Percentiles rank a stretch among this genome's conserved stretches.
Evolutionary conservation across 78 protist species (phyloP).

Genomic region (Bigelowiella natans): DNA sequence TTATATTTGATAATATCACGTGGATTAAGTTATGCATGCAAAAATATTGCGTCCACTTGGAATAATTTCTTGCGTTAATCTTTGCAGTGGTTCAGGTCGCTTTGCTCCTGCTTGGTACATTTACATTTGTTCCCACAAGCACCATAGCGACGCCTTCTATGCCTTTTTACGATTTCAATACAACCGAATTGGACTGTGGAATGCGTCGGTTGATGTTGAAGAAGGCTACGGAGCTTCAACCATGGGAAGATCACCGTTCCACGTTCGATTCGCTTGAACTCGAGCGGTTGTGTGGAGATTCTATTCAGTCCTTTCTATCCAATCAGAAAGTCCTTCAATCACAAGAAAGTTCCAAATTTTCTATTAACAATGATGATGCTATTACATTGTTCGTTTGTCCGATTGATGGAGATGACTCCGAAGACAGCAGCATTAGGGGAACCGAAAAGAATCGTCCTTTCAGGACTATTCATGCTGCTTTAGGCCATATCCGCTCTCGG

Average conservation of each 20-base stretch:
- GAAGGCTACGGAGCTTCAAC: not conserved
- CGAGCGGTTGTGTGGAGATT: not conserved
- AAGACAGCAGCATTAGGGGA: not conserved
- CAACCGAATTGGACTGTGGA: not conserved
- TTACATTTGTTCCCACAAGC: no score
- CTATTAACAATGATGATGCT: not conserved
- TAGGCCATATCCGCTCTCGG: no score
- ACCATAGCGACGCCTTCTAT: no score
- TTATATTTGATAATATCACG: no score
- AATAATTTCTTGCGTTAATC: no score
- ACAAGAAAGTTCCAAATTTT: no score
- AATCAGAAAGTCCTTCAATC: not conserved
- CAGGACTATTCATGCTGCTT: no score
- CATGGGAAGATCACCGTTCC: not conserved
- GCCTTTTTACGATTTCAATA: not conserved
- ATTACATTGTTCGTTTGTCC: not conserved
- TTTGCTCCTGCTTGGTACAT: no score
- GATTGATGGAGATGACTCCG: not conserved
- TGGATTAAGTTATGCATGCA: no score
- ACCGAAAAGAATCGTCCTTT: not conserved
- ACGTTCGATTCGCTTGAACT: not conserved
- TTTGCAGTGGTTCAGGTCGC: no score
- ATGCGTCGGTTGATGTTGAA: not conserved
- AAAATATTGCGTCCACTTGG: no score
- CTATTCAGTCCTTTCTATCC: not conserved